These are phyloP conservation scores for Coprinopsis strossmayeri DNA, from an alignment of 768 basidiomycete species.

Conservation along the genomic window DNA sequence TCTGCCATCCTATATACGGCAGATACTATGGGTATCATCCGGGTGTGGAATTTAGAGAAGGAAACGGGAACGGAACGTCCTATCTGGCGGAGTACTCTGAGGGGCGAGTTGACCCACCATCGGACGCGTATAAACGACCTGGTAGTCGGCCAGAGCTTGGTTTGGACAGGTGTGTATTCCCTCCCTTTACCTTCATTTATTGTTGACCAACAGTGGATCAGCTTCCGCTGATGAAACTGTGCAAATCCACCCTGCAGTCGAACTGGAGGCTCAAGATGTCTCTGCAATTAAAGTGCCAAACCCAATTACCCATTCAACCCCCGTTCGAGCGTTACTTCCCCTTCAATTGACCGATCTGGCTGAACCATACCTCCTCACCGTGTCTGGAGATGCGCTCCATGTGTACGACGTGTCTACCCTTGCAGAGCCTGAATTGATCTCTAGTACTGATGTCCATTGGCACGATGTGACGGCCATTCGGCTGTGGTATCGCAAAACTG, in stretches of 20 bases:
- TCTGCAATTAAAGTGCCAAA: conserved; percentile 31
- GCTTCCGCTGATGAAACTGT: conserved; percentile 89
- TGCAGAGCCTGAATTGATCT: conserved; percentile 64
- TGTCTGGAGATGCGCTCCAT: conserved; percentile 76
- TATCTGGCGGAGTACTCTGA: conserved; percentile 45
- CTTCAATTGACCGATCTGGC: conserved; percentile 54
- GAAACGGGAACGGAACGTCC: conserved; percentile 22
- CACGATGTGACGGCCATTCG: conserved; percentile 78
- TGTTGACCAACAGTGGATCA: conserved; percentile 21
- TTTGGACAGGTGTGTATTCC: conserved; percentile 75
- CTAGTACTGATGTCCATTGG: conserved; percentile 80
- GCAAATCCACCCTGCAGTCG: conserved; percentile 43
- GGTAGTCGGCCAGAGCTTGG: conserved; percentile 52
- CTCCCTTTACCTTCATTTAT: neutral
- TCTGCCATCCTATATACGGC: conserved; percentile 65
- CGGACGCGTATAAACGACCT: conserved; percentile 82
- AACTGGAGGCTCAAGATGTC: conserved; percentile 4
- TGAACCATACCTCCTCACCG: conserved; percentile 76
- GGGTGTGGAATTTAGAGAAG: conserved; percentile 65
- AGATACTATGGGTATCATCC: conserved; percentile 90
- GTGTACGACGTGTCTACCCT: conserved; percentile 70
- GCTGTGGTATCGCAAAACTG: conserved; percentile 57
- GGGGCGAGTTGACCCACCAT: conserved; percentile 61
- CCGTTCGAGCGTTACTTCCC: conserved; percentile 71
- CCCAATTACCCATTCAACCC: conserved; percentile 51